Evolutionary conservation across 176 grass and related monocot genomes (phyloP), one percentile per base, ranked within the genome.

Genomic region (Echinochloa phyllopogon): DNA sequence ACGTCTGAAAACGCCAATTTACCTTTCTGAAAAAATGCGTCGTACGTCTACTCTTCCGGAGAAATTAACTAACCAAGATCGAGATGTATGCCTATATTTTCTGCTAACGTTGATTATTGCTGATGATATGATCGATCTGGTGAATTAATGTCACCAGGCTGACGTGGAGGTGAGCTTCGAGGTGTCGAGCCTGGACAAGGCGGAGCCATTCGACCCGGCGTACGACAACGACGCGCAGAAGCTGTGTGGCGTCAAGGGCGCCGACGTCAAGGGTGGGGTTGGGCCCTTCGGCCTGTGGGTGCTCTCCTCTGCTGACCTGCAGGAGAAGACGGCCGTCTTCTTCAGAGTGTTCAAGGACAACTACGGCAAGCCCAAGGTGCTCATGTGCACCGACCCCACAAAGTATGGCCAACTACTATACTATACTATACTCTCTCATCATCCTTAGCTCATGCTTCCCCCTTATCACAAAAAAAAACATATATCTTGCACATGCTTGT

Each of bases 281-380:
- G 94, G 94, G 14, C 94, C 90, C 20, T 97, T 97, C 49, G 94
- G 94, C 4, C 87, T 97, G 36, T 85, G 84, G 83, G 92, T 94
- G 67, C 78, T 94, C 5, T 85, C 92, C 37, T 90, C 94, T 0
- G 69, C 50, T 18, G 51, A 85, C 29, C 38, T 87, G 53, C 58
- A 69, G 57, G 94, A 94, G 80, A 92, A 77, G 52, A 97, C 92
- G 5, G 82, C 83, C 10, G 62, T 92, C 13, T 91, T 94, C 78
- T 97, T 97, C 82, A 87, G 86, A 3, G 61, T 94, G 0, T 94
- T 94, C 82, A 90, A 74, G 45, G 64, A 69, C 36, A 57, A 44
- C 0, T 20, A 85, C n/a, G 44, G 68, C 68, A 92, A 92, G 79
- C 84, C 72, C 23, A 82, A 90, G 42, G 78, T 97, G 50, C 94